Conservation (phyloP, 202 grass and related monocot species). For the Setaria italica region DNA sequence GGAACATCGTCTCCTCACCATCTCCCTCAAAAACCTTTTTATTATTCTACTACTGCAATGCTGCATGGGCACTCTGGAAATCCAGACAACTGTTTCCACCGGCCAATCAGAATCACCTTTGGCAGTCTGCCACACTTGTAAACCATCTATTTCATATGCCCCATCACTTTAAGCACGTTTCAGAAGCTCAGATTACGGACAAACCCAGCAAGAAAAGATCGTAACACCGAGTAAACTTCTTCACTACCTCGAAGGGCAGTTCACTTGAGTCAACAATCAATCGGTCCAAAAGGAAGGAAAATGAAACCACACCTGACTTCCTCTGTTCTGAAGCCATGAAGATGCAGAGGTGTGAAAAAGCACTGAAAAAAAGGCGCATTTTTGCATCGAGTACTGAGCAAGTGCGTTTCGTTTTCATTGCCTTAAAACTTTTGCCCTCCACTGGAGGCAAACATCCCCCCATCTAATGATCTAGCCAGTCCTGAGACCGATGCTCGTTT, state of each 20-base stretch:
- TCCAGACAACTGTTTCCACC: not conserved
- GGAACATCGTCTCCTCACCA: not conserved
- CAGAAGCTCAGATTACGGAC: not conserved
- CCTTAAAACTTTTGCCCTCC: not conserved
- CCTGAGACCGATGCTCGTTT: not conserved
- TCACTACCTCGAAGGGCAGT: no score
- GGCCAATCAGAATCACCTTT: not conserved
- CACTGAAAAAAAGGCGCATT: no score
- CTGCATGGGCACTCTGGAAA: not conserved
- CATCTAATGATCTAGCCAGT: not conserved
- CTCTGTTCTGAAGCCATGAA: not conserved
- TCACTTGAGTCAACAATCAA: not conserved
- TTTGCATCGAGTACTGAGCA: not conserved
- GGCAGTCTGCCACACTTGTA: no score
- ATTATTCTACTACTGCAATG: not conserved
- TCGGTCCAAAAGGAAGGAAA: not conserved
- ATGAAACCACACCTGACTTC: conserved; percentile 15
- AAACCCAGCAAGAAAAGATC: not conserved
- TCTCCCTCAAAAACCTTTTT: not conserved
- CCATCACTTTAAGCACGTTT: no score
- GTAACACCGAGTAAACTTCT: not conserved
- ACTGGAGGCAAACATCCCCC: not conserved
- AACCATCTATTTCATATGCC: no score
- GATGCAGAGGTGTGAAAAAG: not conserved
- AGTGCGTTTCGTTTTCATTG: conserved; percentile 22